Evolutionary conservation across 805 yeast species (phyloP), one percentile per base, ranked within the genome.

Genomic region (Candida pini): DNA sequence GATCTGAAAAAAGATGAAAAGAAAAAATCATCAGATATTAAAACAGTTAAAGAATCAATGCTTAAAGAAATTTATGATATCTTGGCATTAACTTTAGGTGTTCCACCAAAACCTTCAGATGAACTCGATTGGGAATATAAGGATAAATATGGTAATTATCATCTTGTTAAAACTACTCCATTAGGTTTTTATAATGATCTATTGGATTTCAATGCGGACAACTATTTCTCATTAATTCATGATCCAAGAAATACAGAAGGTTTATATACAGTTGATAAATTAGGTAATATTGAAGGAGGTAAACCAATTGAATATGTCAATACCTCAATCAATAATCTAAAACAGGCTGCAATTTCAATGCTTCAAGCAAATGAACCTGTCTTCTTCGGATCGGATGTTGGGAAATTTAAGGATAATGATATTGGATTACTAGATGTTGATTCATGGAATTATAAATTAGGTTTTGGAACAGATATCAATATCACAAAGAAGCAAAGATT

Each of bases 351-450:
- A 10, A 76, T 84, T 32, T 69, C 72, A 45, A 78, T 83, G 69
- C 69, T 86, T 53, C 69, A 80, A 58, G 68, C 68, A 39, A 79
- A 85, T 57, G 80, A 81, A 58, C 86, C 95, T 0, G 86, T 86
- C 6, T 87, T 86, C 66, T 87, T 86, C 56, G 95, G 95, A 5
- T 80, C 87, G 10, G 94, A 86, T 56, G 87, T 87, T 18, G 90
- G 89, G 17, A 81, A 81, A 56, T 87, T 68, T 58, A 72, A 70
- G 63, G 76, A 80, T 56, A 66, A 69, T 27, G 55, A 56, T 12
- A 52, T 73, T 7, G 96, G 96, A 25, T 58, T 86, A 26, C 73
- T 87, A 64, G 95, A 85, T 53, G 66, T 75, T 14, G 68, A 72
- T 21, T 70, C 82, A 12, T 86, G 79, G 76, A 78, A 81, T 53